Evolutionary conservation across 257 asterid genomes (phyloP).

Genomic region (Hygrophila difformis): DNA sequence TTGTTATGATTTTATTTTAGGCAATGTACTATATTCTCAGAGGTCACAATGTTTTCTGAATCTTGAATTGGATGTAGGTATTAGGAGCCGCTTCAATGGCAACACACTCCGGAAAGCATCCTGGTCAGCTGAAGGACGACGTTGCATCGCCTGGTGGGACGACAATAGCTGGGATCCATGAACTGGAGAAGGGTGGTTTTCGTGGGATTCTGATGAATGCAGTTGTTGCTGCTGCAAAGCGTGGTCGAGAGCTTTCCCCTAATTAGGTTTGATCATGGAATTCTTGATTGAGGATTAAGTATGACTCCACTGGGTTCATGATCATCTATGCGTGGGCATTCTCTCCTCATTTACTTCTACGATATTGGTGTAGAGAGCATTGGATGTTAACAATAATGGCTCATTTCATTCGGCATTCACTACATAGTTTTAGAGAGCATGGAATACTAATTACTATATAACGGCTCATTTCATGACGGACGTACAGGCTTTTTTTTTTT

Average conservation of each 20-base stretch:
- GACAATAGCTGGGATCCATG: slow-evolving; percentile 86
- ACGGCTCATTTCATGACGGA: no score
- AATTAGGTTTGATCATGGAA: slow-evolving; percentile 20
- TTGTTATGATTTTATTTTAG: not conserved
- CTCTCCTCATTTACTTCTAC: no score
- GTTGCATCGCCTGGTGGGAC: slow-evolving; percentile 94
- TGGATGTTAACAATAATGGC: no score
- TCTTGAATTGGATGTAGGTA: slow-evolving; percentile 39
- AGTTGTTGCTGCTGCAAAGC: slow-evolving; percentile 93
- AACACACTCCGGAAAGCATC: slow-evolving; percentile 51
- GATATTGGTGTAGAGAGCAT: no score
- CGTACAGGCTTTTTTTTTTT: no score
- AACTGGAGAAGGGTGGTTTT: slow-evolving; percentile 82
- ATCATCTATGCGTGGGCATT: no score
- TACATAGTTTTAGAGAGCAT: no score
- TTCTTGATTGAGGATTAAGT: no score
- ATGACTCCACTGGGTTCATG: no score
- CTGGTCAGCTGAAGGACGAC: slow-evolving; percentile 95
- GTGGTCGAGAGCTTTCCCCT: slow-evolving; percentile 63
- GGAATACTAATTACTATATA: no score
- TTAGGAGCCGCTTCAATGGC: slow-evolving; percentile 93
- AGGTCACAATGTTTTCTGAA: not conserved
- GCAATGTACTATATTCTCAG: not conserved
- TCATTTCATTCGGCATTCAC: no score
- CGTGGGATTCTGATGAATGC: slow-evolving; percentile 84